These are phyloP conservation scores for Claviceps sorghi DNA, from an alignment of 2,329 filamentous ascomycete species.

Conservation along the genomic window DNA sequence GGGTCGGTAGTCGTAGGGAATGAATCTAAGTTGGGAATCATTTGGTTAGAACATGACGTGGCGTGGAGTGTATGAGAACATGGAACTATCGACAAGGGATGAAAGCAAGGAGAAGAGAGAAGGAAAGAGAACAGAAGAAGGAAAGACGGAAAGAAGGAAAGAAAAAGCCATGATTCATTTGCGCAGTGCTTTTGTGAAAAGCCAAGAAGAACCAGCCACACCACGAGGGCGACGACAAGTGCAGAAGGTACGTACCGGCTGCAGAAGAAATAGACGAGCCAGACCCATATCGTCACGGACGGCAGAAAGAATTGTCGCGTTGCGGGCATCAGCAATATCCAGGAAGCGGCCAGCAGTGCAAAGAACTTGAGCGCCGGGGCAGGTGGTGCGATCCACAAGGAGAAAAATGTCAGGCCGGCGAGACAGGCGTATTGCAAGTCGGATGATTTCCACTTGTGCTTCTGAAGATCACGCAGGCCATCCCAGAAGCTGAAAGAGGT, in stretches of 20 bases:
- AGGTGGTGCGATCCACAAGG: conserved; percentile 66
- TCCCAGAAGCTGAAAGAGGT: conserved; percentile 71
- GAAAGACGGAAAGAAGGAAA: background rate
- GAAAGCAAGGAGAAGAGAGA: background rate
- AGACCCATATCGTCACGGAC: conserved; percentile 70
- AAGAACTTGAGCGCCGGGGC: conserved; percentile 67
- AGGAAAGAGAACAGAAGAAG: background rate
- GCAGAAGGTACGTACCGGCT: conserved; percentile 56
- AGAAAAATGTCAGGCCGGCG: conserved; percentile 63
- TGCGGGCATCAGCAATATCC: conserved; percentile 63
- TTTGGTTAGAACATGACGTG: background rate
- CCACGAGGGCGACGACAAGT: background rate
- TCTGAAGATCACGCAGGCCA: conserved; percentile 59
- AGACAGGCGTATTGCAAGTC: conserved; percentile 76
- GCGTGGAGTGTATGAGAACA: background rate
- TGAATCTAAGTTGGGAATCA: conserved; percentile 47
- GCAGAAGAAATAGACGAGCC: conserved; percentile 82
- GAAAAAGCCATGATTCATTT: background rate
- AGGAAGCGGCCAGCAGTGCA: conserved; percentile 50
- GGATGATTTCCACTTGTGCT: conserved; percentile 66
- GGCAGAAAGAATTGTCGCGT: conserved; percentile 87
- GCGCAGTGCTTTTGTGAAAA: background rate
- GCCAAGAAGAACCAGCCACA: too few relatives aligned
- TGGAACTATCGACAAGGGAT: background rate
- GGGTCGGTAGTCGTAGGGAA: conserved; percentile 74